Conservation (phyloP, 225 moss, liverwort and hornwort species). For the Bryoerythrophyllum caledonicum region DNA sequence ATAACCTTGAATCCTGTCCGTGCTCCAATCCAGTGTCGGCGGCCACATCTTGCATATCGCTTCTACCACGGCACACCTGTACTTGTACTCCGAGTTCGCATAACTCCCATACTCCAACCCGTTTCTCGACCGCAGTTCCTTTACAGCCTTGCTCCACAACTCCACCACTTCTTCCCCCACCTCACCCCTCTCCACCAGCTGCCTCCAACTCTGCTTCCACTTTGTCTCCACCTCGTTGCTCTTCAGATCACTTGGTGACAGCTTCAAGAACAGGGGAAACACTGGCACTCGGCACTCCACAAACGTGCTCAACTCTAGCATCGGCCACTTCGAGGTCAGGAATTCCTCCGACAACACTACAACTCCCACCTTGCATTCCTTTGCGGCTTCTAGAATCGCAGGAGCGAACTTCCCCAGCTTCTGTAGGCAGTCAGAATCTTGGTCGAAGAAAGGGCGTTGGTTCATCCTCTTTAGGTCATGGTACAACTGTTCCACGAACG, state of each 20-base stretch:
- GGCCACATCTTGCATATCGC: not conserved
- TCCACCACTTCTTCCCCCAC: not conserved
- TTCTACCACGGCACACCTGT: not conserved
- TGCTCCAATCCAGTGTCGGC: not conserved
- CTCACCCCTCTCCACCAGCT: not conserved
- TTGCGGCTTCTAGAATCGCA: not conserved
- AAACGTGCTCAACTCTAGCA: not conserved
- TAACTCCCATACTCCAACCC: not conserved
- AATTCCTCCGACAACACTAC: not conserved
- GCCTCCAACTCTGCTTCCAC: not conserved
- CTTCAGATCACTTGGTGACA: not conserved
- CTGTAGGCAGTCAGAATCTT: not conserved
- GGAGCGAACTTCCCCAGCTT: not conserved
- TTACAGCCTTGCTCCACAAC: not conserved
- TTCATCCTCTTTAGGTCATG: not conserved
- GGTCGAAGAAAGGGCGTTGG: not conserved
- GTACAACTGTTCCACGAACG: conserved; percentile 1
- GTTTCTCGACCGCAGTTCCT: not conserved
- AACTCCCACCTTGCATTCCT: not conserved
- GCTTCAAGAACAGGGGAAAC: not conserved
- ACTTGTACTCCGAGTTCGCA: not conserved
- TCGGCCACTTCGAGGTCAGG: conserved; percentile 6
- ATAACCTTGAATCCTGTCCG: conserved; percentile 5
- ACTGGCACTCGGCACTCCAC: not conserved
- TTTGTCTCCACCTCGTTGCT: not conserved